Percentiles rank a stretch among this genome's conserved stretches.
Evolutionary conservation across 139 green algal genomes (phyloP).

Genomic region (Bryopsis sp.): DNA sequence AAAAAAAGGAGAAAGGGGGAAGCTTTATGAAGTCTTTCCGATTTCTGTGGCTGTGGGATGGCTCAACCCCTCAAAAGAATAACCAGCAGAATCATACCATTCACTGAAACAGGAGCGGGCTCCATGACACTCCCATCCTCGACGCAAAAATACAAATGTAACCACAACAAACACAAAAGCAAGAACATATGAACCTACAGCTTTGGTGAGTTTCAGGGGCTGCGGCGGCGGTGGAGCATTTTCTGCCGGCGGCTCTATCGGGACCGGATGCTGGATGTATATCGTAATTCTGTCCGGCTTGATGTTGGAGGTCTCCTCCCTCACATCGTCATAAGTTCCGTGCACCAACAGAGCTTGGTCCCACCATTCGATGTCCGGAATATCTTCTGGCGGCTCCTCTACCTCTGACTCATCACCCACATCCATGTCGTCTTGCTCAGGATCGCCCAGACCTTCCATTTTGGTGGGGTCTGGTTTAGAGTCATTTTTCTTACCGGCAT

Average conservation of each 20-base stretch:
- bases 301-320: conserved; percentile 1
- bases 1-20: too few species aligned
- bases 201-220: conserved; percentile 63
- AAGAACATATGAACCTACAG: too few species aligned
- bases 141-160: too few species aligned
- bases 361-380: conserved; percentile 83
- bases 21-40: too few species aligned
- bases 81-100: too few species aligned
- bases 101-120: too few species aligned
- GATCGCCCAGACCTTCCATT: not conserved
- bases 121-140: too few species aligned
- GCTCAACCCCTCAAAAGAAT: too few species aligned
- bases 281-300: conserved; percentile 40
- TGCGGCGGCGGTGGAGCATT: conserved; percentile 60
- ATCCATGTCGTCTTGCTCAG: not conserved
- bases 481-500: conserved; percentile 6
- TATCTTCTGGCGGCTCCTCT: conserved; percentile 20
- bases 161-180: too few species aligned
- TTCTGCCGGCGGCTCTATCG: conserved; percentile 81
- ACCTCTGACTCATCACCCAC: conserved; percentile 12
- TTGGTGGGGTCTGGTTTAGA: not conserved
- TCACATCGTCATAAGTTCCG: conserved; percentile 37
- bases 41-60: too few species aligned
- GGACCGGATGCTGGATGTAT: conserved; percentile 79
- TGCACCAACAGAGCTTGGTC: conserved; percentile 50